A percentile compares a stretch with the other conserved stretches of the same genome.
phyloP scores from a whole-genome alignment of 495 filamentous ascomycete species.

The Schizothecium vesticola region DNA sequence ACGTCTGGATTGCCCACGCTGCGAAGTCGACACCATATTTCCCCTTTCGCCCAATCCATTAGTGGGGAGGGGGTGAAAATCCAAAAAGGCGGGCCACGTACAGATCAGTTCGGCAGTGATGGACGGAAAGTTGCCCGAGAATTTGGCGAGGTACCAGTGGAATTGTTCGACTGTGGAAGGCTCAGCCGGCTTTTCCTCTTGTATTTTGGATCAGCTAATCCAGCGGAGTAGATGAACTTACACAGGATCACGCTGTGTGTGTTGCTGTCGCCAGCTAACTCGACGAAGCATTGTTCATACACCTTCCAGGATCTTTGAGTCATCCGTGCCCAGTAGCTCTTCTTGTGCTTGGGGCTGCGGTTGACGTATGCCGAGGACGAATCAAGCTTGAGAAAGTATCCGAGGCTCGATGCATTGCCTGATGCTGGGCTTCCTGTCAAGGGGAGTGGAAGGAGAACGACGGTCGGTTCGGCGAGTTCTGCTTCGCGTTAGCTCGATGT shows the following conservation, averaged over 20 bases:
- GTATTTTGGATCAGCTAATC: not conserved
- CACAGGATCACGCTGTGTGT: not conserved
- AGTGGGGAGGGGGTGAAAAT: not conserved
- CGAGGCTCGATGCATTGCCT: not conserved
- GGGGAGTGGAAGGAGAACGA: not conserved
- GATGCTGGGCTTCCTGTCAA: not conserved
- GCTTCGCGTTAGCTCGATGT: not conserved
- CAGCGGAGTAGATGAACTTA: not conserved
- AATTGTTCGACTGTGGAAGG: not conserved
- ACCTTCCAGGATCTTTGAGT: not conserved
- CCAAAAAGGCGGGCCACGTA: not conserved
- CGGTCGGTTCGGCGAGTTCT: not conserved
- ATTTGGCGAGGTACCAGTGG: not conserved
- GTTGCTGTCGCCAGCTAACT: not conserved
- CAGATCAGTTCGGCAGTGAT: not conserved
- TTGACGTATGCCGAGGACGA: not conserved
- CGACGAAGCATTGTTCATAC: not conserved
- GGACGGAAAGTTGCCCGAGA: not conserved
- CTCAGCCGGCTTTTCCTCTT: not conserved
- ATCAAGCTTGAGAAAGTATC: not conserved
- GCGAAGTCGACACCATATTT: not conserved
- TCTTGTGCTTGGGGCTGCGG: not conserved
- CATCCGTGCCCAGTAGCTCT: not conserved
- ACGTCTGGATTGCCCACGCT: not conserved
- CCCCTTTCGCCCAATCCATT: not conserved